A percentile compares a stretch with the other conserved stretches of the same genome.
Conservation (phyloP, 441 rosid species). For the Gossypium lobatum region DNA sequence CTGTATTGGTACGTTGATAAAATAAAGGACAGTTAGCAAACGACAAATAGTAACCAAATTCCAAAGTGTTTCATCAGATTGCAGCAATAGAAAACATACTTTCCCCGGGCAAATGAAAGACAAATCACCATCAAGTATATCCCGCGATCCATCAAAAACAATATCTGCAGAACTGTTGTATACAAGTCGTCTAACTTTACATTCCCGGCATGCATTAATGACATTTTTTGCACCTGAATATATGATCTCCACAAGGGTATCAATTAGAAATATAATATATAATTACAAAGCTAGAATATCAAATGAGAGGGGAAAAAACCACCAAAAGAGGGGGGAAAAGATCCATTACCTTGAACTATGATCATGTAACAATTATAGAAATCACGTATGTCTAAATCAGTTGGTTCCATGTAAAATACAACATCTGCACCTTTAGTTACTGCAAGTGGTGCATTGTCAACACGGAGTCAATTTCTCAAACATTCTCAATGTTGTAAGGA, state of each 20-base stretch:
- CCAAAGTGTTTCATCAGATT: slow-evolving; percentile 11
- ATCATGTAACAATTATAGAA: slow-evolving; percentile 55
- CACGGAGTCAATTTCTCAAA: slow-evolving; percentile 6
- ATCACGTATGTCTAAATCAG: slow-evolving; percentile 38
- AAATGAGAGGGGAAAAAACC: background rate
- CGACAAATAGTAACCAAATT: background rate
- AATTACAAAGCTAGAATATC: background rate
- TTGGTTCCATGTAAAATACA: slow-evolving; percentile 62
- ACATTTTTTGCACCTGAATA: slow-evolving; percentile 73
- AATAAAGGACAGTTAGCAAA: slow-evolving; percentile 12
- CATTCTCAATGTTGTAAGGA: background rate
- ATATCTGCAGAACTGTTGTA: slow-evolving; percentile 83
- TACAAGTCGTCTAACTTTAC: slow-evolving; percentile 68
- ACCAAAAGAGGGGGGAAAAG: background rate
- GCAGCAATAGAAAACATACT: slow-evolving; percentile 31
- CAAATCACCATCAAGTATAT: slow-evolving; percentile 60
- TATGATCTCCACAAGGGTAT: background rate
- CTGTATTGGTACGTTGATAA: slow-evolving; percentile 36
- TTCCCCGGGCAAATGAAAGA: slow-evolving; percentile 53
- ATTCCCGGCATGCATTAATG: slow-evolving; percentile 62
- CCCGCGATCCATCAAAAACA: slow-evolving; percentile 64
- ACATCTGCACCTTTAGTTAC: slow-evolving; percentile 62
- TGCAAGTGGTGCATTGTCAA: slow-evolving; percentile 29
- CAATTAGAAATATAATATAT: background rate
- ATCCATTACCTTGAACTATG: slow-evolving; percentile 67